phyloP scores from a whole-genome alignment of 2,329 filamentous ascomycete genomes.

The Cladosporium sp. region DNA sequence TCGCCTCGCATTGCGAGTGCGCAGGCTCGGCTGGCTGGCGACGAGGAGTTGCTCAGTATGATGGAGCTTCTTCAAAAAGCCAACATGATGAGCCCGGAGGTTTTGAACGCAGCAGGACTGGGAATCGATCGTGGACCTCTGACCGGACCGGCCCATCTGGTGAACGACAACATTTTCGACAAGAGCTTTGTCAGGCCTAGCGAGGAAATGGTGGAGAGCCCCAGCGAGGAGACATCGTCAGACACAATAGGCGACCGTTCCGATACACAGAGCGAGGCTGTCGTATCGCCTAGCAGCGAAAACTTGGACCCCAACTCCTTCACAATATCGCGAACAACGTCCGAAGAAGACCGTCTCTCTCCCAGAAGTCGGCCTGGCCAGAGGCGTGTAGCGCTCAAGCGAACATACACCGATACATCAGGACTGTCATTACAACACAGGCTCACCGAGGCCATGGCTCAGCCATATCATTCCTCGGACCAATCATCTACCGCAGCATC shows the following conservation, averaged over 20 bases:
- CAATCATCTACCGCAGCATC: slow-evolving; percentile 45
- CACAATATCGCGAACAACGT: slow-evolving; percentile 13
- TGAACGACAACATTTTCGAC: slow-evolving; percentile 81
- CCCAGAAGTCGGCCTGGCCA: slow-evolving; percentile 33
- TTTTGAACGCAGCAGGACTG: slow-evolving; percentile 53
- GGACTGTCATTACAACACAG: slow-evolving; percentile 75
- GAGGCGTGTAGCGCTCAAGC: slow-evolving; percentile 58
- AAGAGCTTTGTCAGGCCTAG: slow-evolving; percentile 62
- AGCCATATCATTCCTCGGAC: slow-evolving; percentile 69
- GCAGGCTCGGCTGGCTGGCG: slow-evolving; percentile 77
- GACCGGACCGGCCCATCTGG: slow-evolving; percentile 74
- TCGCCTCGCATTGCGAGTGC: slow-evolving; percentile 77
- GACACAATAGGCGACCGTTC: slow-evolving; percentile 16
- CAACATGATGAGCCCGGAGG: slow-evolving; percentile 71
- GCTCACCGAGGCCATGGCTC: slow-evolving; percentile 79
- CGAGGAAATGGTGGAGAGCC: slow-evolving; percentile 39
- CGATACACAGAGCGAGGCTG: background rate
- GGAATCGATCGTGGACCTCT: slow-evolving; percentile 62
- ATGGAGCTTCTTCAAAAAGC: slow-evolving; percentile 82
- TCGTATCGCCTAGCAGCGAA: slow-evolving; percentile 13
- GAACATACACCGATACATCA: slow-evolving; percentile 83
- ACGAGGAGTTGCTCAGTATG: slow-evolving; percentile 86
- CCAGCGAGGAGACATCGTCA: slow-evolving; percentile 37
- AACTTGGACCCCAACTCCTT: slow-evolving; percentile 11
- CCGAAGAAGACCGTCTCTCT: slow-evolving; percentile 41